Evolutionary conservation across 495 filamentous ascomycete species (phyloP), one percentile per base, ranked within the genome.

Genomic region (Apodospora peruviana): DNA sequence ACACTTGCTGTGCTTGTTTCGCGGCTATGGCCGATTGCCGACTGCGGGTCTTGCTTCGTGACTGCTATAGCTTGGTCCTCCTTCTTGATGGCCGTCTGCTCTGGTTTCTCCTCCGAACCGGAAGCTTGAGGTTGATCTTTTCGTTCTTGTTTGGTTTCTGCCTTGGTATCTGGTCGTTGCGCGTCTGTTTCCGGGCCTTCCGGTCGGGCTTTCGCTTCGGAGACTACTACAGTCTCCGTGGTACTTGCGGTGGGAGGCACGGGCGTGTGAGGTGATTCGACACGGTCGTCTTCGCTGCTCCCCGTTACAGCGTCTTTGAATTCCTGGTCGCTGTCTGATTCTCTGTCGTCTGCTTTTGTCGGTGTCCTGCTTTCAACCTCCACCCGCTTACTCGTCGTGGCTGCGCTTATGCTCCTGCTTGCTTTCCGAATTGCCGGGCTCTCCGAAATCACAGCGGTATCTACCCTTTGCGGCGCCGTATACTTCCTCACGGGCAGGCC

Each of bases 401-500:
- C 34, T 12, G 18, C 16, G 8, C 18, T 11, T 7, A 4, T 37
- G 44, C 12, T 38, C 1, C 2, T 35, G n/a, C 14, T 23, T 18
- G 21, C 23, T 11, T 40, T 21, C 4, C 19, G 16, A 16, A 12
- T 25, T 29, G 41, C 22, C 17, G 43, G 20, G 7, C 22, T 12
- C 24, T 10, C 20, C 19, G 24, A 24, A 11, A 5, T 4, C 14
- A 18, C 42, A 19, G 3, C 42, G 5, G 24, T n/a, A 9, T 32
- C 24, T 17, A 34, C 20, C 22, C 32, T 17, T n/a, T 39, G 36
- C 27, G 39, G 36, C 5, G 10, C 4, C n/a, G 27, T 61, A 32
- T 62, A 63, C 51, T 72, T 74, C 57, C 56, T 63, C 25, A 80
- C 67, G 36, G 74, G 77, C 42, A 82, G 62, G 20, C 78, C 77